phyloP scores from a whole-genome alignment of 257 asterid genomes.

The Ajuga chamaepitys region DNA sequence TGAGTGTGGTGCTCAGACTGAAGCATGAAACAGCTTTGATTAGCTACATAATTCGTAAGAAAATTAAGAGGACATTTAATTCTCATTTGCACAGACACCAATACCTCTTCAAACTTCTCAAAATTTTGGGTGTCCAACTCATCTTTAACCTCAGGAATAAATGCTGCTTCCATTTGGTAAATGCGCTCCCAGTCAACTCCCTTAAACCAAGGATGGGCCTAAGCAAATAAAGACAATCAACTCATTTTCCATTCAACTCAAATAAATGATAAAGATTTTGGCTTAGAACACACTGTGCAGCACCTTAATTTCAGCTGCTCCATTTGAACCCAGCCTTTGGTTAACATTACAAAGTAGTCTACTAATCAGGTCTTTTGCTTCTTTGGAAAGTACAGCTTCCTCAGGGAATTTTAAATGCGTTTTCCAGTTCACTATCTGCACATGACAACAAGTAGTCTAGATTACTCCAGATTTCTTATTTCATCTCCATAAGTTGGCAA shows the following conservation, averaged over 20 bases:
- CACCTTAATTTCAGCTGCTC: constrained; percentile 92
- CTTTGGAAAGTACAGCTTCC: constrained; percentile 74
- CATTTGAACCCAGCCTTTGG: constrained; percentile 86
- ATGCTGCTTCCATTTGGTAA: constrained; percentile 85
- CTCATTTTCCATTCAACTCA: constrained; percentile 15
- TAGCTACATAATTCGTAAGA: constrained; percentile 4
- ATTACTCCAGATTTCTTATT: constrained; percentile 2
- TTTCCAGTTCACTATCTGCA: constrained; percentile 96
- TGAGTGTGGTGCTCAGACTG: constrained; percentile 65
- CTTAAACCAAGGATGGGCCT: constrained; percentile 86
- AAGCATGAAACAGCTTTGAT: constrained; percentile 15
- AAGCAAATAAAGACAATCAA: constrained; percentile 19
- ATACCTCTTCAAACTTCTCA: constrained; percentile 92
- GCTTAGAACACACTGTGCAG: constrained; percentile 41
- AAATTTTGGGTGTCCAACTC: constrained; percentile 95
- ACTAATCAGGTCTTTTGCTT: constrained; percentile 82
- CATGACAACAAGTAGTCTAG: not conserved
- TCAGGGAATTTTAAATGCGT: constrained; percentile 85
- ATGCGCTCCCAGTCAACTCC: constrained; percentile 77
- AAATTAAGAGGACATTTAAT: constrained; percentile 2
- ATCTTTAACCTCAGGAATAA: constrained; percentile 87
- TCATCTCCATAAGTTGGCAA: not conserved
- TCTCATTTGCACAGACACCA: not conserved
- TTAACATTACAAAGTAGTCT: constrained; percentile 79
- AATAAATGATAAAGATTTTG: constrained; percentile 21